Conservation (phyloP, 331 rosid genomes). For the Cydonia oblonga region DNA sequence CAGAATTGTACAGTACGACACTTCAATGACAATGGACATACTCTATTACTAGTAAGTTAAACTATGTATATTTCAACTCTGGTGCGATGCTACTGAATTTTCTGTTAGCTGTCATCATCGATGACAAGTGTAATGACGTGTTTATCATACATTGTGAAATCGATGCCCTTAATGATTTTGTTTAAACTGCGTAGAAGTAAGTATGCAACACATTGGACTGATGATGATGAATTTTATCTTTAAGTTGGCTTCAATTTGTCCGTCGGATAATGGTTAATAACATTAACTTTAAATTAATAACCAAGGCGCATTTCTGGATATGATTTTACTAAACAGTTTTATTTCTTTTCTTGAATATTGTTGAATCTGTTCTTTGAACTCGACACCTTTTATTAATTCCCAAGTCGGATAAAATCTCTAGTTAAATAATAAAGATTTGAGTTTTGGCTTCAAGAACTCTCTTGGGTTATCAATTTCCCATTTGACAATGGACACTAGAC, state of each 20-base stretch:
- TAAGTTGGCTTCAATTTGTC: neutral
- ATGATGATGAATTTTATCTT: neutral
- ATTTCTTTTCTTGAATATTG: neutral
- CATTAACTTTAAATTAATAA: neutral
- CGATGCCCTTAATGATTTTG: neutral
- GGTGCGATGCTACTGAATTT: neutral
- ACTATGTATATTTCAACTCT: neutral
- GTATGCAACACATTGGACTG: neutral
- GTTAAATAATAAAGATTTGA: neutral
- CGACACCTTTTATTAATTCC: neutral
- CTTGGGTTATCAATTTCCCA: neutral
- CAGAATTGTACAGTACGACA: conserved; percentile 52
- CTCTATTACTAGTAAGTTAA: conserved; percentile 77
- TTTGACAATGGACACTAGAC: neutral
- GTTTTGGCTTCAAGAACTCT: neutral
- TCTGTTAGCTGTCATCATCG: neutral
- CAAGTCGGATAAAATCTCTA: neutral
- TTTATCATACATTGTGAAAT: neutral
- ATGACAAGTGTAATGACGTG: neutral
- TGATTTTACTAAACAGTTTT: neutral
- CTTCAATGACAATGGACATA: conserved; percentile 79
- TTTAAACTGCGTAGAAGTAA: neutral
- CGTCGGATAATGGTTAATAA: neutral
- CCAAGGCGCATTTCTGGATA: neutral
- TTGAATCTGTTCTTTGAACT: neutral